Percentiles rank a stretch among this genome's conserved stretches.
These are phyloP conservation scores for Alliaria petiolata DNA, from an alignment of 345 rosid genomes.

Conservation along the genomic window DNA sequence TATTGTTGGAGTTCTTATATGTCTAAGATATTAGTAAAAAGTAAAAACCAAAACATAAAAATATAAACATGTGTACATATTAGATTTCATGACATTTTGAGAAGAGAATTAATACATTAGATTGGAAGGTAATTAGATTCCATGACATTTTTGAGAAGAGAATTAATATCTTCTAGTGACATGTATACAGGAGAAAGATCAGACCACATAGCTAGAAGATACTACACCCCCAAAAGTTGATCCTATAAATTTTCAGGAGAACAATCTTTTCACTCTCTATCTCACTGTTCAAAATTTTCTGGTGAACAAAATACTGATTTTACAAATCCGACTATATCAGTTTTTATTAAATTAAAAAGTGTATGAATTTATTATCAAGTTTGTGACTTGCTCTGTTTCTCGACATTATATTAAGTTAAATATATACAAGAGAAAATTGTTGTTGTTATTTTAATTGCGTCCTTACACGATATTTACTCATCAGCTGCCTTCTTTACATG, in stretches of 20 bases:
- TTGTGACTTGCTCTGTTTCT: no score
- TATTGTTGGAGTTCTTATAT: no score
- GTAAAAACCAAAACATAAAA: no score
- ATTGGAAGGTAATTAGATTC: not conserved
- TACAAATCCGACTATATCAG: not conserved
- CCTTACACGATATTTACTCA: no score
- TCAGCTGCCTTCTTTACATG: no score
- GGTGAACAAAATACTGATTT: not conserved
- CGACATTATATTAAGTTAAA: no score
- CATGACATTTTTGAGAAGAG: not conserved
- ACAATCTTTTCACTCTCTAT: not conserved
- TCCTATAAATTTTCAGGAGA: slow-evolving; percentile 14
- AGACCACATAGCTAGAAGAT: not conserved
- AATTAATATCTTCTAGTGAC: not conserved
- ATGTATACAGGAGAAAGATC: not conserved
- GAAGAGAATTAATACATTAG: not conserved
- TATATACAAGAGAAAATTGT: no score
- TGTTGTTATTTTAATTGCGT: no score
- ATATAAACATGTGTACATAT: not conserved
- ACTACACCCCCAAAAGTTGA: not conserved
- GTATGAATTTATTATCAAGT: no score
- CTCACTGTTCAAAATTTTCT: not conserved
- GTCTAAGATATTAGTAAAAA: no score
- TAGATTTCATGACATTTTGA: not conserved
- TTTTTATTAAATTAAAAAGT: no score